Evolutionary conservation across 2,329 filamentous ascomycete genomes (phyloP), one percentile per base, ranked within the genome.

Genomic region (Colletotrichum shisoi): DNA sequence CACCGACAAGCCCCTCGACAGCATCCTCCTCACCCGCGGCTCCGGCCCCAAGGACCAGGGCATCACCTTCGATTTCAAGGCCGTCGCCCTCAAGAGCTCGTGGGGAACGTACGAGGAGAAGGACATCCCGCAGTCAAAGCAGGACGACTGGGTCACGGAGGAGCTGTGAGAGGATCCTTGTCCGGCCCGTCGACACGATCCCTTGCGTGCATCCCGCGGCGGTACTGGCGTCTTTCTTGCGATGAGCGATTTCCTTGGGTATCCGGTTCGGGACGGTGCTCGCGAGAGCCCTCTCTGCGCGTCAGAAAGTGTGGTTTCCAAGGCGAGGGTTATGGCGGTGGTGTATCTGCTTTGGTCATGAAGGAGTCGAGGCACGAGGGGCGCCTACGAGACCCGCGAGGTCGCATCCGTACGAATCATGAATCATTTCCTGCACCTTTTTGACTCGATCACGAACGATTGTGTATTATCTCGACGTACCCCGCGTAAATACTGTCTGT

Each of bases 1-100:
- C 56, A 57, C 74, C 0, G 62, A 68, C 19, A 62, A 62, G 42
- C 62, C 66, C 48, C 66, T 68, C n/a, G 63, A 67, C 51, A 52
- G 37, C 56, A 68, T 68, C 51, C n/a, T 46, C 15, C 57, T 68
- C 45, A 42, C 56, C 13, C 66, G 66, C 27, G 63, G 62, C 27
- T 31, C 40, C 17, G 57, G 62, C 1, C 3, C 62, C 45, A 48
- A 31, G n/a, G 57, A 66, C 15, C 27, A 67, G 19, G 66, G 66
- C 45, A 67, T 68, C 24, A 66, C 56, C 9, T 68, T 68, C 7
- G 66, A 68, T 11, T 68, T 68, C 40, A 67, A 67, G 31, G 63
- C 63, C 12, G 46, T 49, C 3, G 66, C 66, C 34, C 66, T 68
- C 17, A 52, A 67, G 62, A 68, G 66, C 66, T 68, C 66, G 11